Percentiles rank a stretch among this genome's conserved stretches.
phyloP scores from a whole-genome alignment of 768 basidiomycete genomes.

The Mycena indigotica region DNA sequence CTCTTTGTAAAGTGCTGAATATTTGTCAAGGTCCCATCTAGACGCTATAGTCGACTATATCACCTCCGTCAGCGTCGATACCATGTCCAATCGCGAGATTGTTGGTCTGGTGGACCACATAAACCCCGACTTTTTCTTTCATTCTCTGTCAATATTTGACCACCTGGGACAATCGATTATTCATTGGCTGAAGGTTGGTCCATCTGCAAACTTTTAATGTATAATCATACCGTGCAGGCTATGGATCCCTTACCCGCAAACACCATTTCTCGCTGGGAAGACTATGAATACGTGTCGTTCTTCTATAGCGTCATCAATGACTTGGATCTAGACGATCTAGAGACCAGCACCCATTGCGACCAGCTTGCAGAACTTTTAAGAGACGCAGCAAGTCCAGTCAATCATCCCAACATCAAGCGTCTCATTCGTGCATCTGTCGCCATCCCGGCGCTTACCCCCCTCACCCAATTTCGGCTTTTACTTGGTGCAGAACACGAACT shows the following conservation, averaged over 20 bases:
- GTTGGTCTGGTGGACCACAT: constrained; percentile 1
- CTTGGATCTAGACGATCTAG: constrained; percentile 18
- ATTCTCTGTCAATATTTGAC: constrained; percentile 10
- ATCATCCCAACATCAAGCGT: constrained; percentile 11
- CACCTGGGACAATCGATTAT: constrained; percentile 4
- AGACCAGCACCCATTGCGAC: neutral
- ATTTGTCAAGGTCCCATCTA: constrained; percentile 8
- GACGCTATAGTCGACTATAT: constrained; percentile 18
- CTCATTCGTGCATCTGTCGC: constrained; percentile 15
- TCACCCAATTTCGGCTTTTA: constrained; percentile 16
- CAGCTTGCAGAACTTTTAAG: neutral
- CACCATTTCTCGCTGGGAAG: constrained; percentile 15
- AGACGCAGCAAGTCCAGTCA: neutral
- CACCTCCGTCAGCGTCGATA: constrained; percentile 8
- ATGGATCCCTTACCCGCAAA: constrained; percentile 4
- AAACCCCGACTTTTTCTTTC: constrained; percentile 23
- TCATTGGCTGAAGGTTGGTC: constrained; percentile 18
- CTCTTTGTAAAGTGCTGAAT: neutral
- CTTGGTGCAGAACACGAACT: constrained; percentile 10
- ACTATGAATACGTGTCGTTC: constrained; percentile 19
- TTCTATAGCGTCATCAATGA: constrained; percentile 16
- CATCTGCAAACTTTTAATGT: neutral
- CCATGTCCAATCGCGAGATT: neutral
- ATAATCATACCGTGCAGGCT: neutral
- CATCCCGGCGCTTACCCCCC: constrained; percentile 14